These are phyloP conservation scores for Diplocarpon rosae DNA, from an alignment of 2,329 filamentous ascomycete species.

Conservation along the genomic window DNA sequence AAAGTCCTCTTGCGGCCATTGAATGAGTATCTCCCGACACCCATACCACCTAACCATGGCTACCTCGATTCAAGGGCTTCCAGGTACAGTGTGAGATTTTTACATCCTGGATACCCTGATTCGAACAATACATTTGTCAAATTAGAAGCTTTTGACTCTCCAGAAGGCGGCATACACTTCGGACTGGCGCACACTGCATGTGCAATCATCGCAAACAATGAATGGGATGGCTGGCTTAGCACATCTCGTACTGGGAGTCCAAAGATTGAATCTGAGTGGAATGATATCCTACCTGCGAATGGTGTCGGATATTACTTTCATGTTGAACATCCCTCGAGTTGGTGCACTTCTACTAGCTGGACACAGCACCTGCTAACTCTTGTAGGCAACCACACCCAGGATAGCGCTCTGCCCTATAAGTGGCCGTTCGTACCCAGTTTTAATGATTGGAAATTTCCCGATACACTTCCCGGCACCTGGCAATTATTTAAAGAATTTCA, in stretches of 20 bases:
- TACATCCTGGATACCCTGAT: neutral
- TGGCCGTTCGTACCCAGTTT: slow-evolving; percentile 1
- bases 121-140: neutral
- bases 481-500: too few relatives aligned
- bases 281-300: neutral
- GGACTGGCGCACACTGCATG: slow-evolving; percentile 2
- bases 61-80: too few relatives aligned
- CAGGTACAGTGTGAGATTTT: neutral
- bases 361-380: too few relatives aligned
- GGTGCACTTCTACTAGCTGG: too few relatives aligned
- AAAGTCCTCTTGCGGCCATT: too few relatives aligned
- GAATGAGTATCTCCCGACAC: too few relatives aligned
- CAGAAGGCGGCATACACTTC: neutral
- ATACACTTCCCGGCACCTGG: neutral
- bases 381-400: neutral
- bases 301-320: slow-evolving; percentile 3
- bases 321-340: neutral
- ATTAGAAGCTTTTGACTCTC: neutral
- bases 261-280: neutral
- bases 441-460: slow-evolving; percentile 3
- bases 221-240: neutral
- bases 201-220: slow-evolving; percentile 1
- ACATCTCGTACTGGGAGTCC: neutral
- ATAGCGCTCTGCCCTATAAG: neutral
- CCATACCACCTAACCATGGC: too few relatives aligned